Conservation (phyloP, 768 basidiomycete genomes). For the Pulveroboletus frians region DNA sequence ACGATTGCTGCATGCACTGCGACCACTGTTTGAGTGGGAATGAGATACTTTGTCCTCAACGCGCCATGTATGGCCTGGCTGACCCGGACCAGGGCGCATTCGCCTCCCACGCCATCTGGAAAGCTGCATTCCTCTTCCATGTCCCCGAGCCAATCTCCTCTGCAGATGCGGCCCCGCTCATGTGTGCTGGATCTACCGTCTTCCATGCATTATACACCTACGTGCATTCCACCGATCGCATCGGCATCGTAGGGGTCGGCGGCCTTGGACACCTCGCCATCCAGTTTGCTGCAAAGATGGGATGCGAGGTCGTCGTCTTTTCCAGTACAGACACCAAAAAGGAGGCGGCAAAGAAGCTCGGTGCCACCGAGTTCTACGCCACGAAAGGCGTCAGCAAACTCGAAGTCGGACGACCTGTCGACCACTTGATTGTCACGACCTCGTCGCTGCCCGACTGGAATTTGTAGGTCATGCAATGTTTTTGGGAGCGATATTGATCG, state of each 20-base stretch:
- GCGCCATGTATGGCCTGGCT: constrained; percentile 20
- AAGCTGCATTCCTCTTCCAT: constrained; percentile 31
- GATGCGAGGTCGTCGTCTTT: constrained; percentile 35
- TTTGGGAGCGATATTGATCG: background rate
- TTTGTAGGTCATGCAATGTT: constrained; percentile 16
- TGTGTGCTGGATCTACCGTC: constrained; percentile 36
- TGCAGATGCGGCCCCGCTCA: constrained; percentile 31
- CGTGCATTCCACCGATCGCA: constrained; percentile 29
- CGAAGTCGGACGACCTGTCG: constrained; percentile 22
- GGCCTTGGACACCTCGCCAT: constrained; percentile 38
- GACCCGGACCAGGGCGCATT: constrained; percentile 34
- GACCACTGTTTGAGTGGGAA: constrained; percentile 32
- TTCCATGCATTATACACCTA: constrained; percentile 25
- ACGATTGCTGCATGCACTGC: constrained; percentile 31
- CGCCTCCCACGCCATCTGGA: constrained; percentile 33
- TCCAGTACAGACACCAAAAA: constrained; percentile 31
- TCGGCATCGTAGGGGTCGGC: constrained; percentile 33
- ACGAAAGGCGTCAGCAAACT: constrained; percentile 26
- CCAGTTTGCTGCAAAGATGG: constrained; percentile 38
- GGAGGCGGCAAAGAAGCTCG: constrained; percentile 29
- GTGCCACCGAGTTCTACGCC: constrained; percentile 34
- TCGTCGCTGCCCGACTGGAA: constrained; percentile 28
- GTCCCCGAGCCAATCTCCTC: constrained; percentile 30
- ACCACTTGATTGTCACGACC: constrained; percentile 32
- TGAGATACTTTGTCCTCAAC: constrained; percentile 26